Conservation (phyloP, 1,284 basidiomycete genomes). For the Spongiforma sp. region DNA sequence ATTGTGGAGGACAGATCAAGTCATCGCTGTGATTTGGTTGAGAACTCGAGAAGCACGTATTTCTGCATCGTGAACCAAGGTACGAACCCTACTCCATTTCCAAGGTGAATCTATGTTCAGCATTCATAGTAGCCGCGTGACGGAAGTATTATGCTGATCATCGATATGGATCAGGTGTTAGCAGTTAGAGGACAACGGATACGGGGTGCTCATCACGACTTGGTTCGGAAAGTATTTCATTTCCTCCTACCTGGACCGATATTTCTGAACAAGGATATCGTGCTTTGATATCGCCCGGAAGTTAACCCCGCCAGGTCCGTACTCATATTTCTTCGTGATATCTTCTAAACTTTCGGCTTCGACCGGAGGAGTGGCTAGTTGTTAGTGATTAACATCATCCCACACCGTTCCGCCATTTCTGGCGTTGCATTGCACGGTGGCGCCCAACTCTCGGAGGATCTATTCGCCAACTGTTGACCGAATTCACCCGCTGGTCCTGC, state of each 20-base stretch:
- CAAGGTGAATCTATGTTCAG: no score
- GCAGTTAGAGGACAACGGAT: background rate
- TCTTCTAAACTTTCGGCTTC: background rate
- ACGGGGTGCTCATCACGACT: background rate
- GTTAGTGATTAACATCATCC: no score
- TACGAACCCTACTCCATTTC: background rate
- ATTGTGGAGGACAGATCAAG: background rate
- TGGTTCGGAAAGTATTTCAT: background rate
- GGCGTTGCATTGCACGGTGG: background rate
- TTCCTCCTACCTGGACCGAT: background rate
- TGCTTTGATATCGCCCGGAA: background rate
- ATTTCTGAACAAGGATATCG: slow-evolving; percentile 1
- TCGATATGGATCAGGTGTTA: background rate
- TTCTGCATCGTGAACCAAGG: background rate
- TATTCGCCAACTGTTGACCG: background rate
- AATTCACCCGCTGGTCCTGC: background rate
- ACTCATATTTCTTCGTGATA: no score
- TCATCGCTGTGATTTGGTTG: background rate
- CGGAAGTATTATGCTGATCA: background rate
- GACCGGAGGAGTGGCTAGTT: no score
- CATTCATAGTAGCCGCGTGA: background rate
- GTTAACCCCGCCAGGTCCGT: background rate
- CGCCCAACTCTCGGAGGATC: background rate
- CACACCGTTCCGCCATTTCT: no score
- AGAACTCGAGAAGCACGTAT: background rate